Base-by-base conservation (phyloP, 2,329 filamentous ascomycete species). In the Dothideomycetes sp. region DNA sequence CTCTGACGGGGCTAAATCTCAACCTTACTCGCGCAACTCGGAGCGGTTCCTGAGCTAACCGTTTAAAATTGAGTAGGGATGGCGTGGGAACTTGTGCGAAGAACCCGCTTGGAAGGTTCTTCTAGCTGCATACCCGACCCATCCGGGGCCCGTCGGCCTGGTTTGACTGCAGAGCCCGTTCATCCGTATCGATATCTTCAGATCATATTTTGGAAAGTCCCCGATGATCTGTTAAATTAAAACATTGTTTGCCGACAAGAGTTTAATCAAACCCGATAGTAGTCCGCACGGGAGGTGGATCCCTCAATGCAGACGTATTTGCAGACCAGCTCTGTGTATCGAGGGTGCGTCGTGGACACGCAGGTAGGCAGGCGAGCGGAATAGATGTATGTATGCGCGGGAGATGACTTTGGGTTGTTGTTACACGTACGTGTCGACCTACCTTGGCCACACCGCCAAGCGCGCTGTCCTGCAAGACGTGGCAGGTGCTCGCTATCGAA, bases 31-130 rank as follows among this genome's bases (percentile, higher is more conserved):
- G 22, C 7, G 22, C 22, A 27, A 27, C 22, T 27, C 22, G 22
- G 7, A 27, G 22, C 22, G 22, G 22, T 27, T 27, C 22, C 22
- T 27, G 22, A 27, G 22, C 22, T 12, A 27, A 27, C 22, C 22
- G 12, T 27, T 27, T 27, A 12, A 7, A 27, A 27, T 27, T 27
- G 22, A 27, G 22, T 27, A 12, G 7, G 22, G 22, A 12, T 27
- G 37, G 39, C 39, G 32, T 40, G 18, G 31, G 33, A 27, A 36
- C 18, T 41, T 41, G 38, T 35, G 36, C 39, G 39, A 37, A 41
- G 39, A 41, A 41, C 33, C 27, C 18, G 32, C 34, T 37, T 41
- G 39, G 39, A 41, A 41, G 39, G 34, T 41, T 37, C 34, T 41
- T 37, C 39, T 32, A 12, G 31, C 29, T 18, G 12, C 18, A 33